phyloP scores from a whole-genome alignment of 768 basidiomycete species.

The Leccinellum albellum region DNA sequence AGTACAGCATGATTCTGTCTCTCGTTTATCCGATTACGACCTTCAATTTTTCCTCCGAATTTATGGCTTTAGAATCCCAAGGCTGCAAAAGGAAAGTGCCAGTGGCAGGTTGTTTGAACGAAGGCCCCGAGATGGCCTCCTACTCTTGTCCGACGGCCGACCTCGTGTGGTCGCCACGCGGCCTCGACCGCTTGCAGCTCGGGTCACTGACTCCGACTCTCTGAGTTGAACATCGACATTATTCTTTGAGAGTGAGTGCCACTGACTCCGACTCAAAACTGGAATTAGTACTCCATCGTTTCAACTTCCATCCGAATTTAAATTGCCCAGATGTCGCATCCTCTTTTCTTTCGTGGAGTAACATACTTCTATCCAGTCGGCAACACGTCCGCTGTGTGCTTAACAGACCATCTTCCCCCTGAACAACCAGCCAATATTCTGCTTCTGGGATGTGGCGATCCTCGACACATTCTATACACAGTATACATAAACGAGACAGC shows the following conservation, averaged over 20 bases:
- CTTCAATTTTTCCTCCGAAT: background rate
- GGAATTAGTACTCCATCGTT: no score
- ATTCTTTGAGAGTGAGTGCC: no score
- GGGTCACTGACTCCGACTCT: background rate
- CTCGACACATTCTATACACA: constrained; percentile 51
- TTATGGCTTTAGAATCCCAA: no score
- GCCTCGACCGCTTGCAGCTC: background rate
- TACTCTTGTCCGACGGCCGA: background rate
- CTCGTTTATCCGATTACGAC: no score
- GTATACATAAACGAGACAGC: constrained; percentile 23
- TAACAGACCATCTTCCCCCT: constrained; percentile 46
- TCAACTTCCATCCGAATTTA: background rate
- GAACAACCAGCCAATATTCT: constrained; percentile 48
- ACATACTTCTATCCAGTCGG: constrained; percentile 57
- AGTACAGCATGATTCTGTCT: no score
- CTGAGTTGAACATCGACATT: background rate
- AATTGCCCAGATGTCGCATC: constrained; percentile 20
- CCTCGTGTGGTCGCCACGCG: background rate
- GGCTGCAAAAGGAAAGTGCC: no score
- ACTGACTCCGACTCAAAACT: no score
- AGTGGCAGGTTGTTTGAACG: no score
- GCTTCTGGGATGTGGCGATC: constrained; percentile 56
- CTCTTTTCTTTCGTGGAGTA: constrained; percentile 26
- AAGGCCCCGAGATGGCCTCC: no score
- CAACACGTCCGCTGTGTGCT: constrained; percentile 51